Conservation (phyloP, 768 basidiomycete species). For the Suillus variegatus region DNA sequence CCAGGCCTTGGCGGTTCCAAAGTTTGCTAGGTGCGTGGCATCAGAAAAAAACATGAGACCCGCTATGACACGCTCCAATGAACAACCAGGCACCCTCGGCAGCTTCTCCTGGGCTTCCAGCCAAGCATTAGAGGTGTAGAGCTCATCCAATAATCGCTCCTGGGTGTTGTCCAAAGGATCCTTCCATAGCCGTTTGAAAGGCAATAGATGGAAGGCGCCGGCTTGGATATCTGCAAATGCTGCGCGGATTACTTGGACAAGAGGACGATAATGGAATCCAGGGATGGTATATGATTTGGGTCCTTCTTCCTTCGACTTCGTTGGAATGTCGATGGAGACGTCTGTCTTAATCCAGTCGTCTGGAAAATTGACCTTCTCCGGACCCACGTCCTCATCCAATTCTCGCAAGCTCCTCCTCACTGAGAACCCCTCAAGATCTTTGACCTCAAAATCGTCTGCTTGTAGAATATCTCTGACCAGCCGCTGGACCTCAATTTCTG, state of each 20-base stretch:
- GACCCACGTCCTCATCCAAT: not conserved
- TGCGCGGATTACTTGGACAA: conserved; percentile 15
- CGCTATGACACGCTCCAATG: no score
- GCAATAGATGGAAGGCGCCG: conserved; percentile 22
- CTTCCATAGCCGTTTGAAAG: conserved; percentile 21
- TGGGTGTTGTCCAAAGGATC: not conserved
- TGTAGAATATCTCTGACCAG: conserved; percentile 1
- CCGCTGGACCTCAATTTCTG: not conserved
- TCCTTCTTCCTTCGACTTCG: not conserved
- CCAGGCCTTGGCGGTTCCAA: no score
- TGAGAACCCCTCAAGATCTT: not conserved
- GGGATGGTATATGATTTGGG: conserved; percentile 3
- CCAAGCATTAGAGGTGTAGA: no score
- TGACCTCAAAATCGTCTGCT: conserved; percentile 2
- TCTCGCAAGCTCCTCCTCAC: not conserved
- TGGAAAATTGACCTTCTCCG: not conserved
- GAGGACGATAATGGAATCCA: conserved; percentile 17
- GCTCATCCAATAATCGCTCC: no score
- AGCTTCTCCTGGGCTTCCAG: no score
- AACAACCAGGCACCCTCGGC: no score
- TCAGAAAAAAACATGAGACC: no score
- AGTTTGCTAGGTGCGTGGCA: no score
- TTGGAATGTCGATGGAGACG: not conserved
- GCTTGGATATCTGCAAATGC: conserved; percentile 10
- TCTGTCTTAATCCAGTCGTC: no score